These are phyloP conservation scores for Helicostylum pulchrum DNA, from an alignment of 192 early-diverging fungal genomes.

Conservation along the genomic window DNA sequence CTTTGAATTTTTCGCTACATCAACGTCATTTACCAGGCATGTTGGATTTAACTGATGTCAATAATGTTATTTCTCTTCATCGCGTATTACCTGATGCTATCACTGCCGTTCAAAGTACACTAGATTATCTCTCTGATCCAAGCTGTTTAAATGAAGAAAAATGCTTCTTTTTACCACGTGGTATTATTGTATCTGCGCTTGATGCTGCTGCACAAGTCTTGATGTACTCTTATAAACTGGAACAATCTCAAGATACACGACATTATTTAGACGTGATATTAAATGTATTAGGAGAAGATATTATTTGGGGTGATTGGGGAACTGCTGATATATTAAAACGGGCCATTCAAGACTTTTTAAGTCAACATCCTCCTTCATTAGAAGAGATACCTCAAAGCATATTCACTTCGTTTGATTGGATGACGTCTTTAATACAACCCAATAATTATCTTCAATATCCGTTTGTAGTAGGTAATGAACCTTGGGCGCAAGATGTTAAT, in stretches of 20 bases:
- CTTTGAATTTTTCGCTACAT: too few relatives aligned
- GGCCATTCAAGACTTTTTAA: background rate
- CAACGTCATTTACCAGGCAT: background rate
- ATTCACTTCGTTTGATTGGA: background rate
- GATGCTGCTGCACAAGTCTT: background rate
- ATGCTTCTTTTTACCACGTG: background rate
- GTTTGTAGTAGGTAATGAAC: too few relatives aligned
- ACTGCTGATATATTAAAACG: background rate
- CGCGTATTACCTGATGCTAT: too few relatives aligned
- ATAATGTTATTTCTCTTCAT: too few relatives aligned
- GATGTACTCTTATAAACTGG: background rate
- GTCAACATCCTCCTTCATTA: background rate
- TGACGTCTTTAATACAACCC: too few relatives aligned
- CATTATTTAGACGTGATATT: background rate
- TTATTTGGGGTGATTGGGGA: background rate
- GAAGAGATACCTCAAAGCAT: too few relatives aligned
- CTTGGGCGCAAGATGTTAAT: too few relatives aligned
- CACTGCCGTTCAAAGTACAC: too few relatives aligned
- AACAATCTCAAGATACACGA: background rate
- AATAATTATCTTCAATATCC: too few relatives aligned
- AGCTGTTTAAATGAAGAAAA: too few relatives aligned
- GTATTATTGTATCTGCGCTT: background rate
- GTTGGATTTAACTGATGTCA: constrained; percentile 3
- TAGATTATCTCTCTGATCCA: too few relatives aligned
- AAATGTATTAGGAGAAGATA: background rate